A percentile compares a stretch with the other conserved stretches of the same genome.
phyloP scores from a whole-genome alignment of 106 monocot genomes.

The Xerophyta viscosa region DNA sequence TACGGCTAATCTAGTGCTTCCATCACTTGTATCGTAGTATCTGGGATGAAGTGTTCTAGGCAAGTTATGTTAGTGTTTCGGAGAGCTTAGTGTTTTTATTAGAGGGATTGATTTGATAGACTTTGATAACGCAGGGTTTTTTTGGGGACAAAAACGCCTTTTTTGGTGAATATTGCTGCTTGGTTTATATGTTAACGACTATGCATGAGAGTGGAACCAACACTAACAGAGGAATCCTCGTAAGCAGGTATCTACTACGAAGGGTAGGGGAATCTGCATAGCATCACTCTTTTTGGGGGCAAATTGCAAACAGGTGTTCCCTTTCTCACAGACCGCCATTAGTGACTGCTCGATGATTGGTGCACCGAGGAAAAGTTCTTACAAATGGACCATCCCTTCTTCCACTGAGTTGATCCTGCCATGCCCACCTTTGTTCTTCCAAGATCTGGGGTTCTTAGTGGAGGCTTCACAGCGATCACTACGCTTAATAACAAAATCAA shows the following conservation, averaged over 20 bases:
- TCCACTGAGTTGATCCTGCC: background rate
- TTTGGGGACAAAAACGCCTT: no score
- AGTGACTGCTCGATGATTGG: background rate
- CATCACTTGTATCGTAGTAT: no score
- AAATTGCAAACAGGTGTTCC: background rate
- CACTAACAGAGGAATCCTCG: background rate
- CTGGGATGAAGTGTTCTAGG: no score
- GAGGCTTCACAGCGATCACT: background rate
- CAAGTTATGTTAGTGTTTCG: no score
- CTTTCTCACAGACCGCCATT: background rate
- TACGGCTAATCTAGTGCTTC: no score
- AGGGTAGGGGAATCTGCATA: background rate
- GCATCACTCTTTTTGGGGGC: background rate
- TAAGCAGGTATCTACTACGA: background rate
- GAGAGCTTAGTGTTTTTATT: no score
- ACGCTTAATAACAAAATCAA: background rate
- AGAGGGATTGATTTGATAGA: no score
- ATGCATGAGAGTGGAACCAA: background rate
- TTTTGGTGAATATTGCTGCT: no score
- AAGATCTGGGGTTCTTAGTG: background rate
- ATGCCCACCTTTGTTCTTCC: background rate
- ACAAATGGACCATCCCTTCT: background rate
- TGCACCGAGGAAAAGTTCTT: background rate
- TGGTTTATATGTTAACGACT: no score
- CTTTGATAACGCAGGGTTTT: no score